A percentile compares a stretch with the other conserved stretches of the same genome.
phyloP scores from a whole-genome alignment of 805 yeast species.

The Yarrowia sp. region DNA sequence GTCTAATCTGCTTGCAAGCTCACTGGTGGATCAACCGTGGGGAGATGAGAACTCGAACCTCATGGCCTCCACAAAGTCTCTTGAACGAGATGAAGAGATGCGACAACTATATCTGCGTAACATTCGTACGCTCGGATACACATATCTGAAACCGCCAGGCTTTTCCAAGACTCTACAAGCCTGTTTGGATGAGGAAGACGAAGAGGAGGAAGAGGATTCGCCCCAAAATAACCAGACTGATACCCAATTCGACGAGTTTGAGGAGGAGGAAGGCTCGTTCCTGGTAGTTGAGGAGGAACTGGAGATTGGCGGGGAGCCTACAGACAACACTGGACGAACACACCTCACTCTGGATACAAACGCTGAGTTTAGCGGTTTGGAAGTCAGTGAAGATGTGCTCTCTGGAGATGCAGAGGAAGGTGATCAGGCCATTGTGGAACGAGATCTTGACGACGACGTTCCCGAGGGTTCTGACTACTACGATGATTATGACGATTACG shows the following conservation, averaged over 20 bases:
- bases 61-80: slow-evolving; percentile 19
- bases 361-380: slow-evolving; percentile 23
- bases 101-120: slow-evolving; percentile 41
- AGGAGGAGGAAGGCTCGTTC: slow-evolving; percentile 41
- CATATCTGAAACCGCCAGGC: slow-evolving; percentile 65
- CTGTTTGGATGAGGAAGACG: slow-evolving; percentile 46
- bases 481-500: slow-evolving; percentile 30
- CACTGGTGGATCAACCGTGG: slow-evolving; percentile 32
- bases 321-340: slow-evolving; percentile 24
- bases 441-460: slow-evolving; percentile 44
- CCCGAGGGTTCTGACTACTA: slow-evolving; percentile 42
- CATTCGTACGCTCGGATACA: slow-evolving; percentile 57
- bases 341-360: slow-evolving; percentile 29
- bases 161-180: slow-evolving; percentile 59
- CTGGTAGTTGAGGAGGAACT: slow-evolving; percentile 43
- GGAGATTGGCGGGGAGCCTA: slow-evolving; percentile 40
- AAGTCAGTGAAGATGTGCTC: slow-evolving; percentile 20
- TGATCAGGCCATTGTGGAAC: slow-evolving; percentile 14
- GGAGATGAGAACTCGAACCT: slow-evolving; percentile 33
- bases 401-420: slow-evolving; percentile 9
- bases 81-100: slow-evolving; percentile 40
- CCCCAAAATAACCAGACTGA: slow-evolving; percentile 37
- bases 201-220: slow-evolving; percentile 41
- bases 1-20: slow-evolving; percentile 1
- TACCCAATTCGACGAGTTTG: slow-evolving; percentile 39